phyloP scores from a whole-genome alignment of 306 rosid species.

The Rosa lucieae region DNA sequence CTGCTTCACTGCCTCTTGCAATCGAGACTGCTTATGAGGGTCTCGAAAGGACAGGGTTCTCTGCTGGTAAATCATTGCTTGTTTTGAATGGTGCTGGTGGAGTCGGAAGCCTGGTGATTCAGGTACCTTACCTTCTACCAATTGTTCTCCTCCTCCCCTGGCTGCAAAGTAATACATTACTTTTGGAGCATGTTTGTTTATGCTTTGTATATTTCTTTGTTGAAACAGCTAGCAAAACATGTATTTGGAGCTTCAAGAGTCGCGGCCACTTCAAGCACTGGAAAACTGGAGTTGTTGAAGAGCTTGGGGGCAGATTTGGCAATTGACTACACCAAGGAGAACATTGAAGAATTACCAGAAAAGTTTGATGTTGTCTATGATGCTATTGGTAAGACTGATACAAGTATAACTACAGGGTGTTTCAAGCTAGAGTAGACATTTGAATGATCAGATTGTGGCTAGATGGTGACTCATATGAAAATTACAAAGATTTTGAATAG shows the following conservation, averaged over 20 bases:
- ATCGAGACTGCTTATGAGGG: constrained; percentile 94
- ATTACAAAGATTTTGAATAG: no score
- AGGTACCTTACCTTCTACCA: constrained; percentile 46
- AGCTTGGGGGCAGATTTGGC: constrained; percentile 88
- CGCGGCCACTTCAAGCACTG: constrained; percentile 86
- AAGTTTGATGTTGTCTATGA: constrained; percentile 88
- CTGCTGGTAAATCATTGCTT: constrained; percentile 84
- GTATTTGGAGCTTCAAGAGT: constrained; percentile 92
- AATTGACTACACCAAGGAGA: constrained; percentile 87
- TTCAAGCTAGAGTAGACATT: not conserved
- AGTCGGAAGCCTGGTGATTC: constrained; percentile 93
- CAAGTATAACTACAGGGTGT: not conserved
- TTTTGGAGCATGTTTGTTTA: not conserved
- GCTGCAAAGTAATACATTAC: not conserved
- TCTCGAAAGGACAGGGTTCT: constrained; percentile 72
- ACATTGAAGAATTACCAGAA: constrained; percentile 77
- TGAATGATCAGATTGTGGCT: not conserved
- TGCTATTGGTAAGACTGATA: constrained; percentile 66
- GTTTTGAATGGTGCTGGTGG: constrained; percentile 93
- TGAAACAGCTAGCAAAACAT: constrained; percentile 75
- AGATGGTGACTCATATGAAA: not conserved
- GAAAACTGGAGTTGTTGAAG: constrained; percentile 72
- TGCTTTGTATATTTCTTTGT: not conserved
- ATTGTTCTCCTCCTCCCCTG: not conserved
- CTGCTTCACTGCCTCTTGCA: constrained; percentile 83